Evolutionary conservation across 257 asterid species (phyloP), one percentile per base, ranked within the genome.

Genomic region (Anisodus tanguticus): DNA sequence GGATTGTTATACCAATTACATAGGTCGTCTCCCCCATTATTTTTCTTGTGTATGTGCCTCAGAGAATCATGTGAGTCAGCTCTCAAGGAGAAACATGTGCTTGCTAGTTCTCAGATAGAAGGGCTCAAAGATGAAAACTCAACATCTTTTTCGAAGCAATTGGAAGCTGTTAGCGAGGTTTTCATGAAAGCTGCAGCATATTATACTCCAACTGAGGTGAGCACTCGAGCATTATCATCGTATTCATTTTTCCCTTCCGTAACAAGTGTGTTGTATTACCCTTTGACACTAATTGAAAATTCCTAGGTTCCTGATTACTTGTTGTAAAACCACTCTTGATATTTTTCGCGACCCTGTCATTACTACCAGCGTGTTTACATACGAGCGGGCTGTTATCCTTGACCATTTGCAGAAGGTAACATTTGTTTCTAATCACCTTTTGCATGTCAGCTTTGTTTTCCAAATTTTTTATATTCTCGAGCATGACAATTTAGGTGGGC

Each of bases 301-400:
- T 89, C 58, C 76, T 91, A 97, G 99, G 92, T 97, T 62, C 98
- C 99, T 0, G 98, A 93, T 83, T 90, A 95, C 87, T 86, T 97
- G 99, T 87, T 97, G 99, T 88, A 93, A 92, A 53, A 91, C 95
- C 79, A 92, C 94, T 67, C 87, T 95, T 43, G 98, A 93, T 72
- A 92, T 97, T 79, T 93, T 94, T 13, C 96, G 97, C 45, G 99
- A 97, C 88, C 99, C 99, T 4, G 99, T 97, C 58, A 94, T 97
- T 81, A 88, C 98, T 66, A 98, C 98, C 13, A 90, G 98, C 83
- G 99, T 98, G 87, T 58, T 95, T 59, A 92, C 99, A n/a, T 97
- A 97, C 49, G 99, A 97, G 90, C 92, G 98, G 93, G 94, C 97
- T 12, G 90, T 80, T 76, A 95, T 97, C 82, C 93, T 97, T 77